Conservation (phyloP, 306 rosid species). For the Nissolia schottii region DNA sequence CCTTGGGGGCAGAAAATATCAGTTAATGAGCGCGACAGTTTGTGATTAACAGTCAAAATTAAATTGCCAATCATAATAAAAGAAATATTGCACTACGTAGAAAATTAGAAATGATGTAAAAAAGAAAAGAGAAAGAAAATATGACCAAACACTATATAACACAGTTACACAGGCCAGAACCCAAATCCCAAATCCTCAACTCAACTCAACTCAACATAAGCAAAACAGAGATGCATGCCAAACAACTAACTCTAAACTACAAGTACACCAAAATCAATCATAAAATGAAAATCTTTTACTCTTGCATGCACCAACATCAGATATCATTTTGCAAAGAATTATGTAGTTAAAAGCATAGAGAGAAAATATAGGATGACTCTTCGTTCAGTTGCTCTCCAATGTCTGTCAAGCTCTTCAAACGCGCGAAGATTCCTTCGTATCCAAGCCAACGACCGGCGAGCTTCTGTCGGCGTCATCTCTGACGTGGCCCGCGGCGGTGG, state of each 20-base stretch:
- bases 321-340: slow-evolving; percentile 35
- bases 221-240: background rate
- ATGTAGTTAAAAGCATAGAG: slow-evolving; percentile 16
- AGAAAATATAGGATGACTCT: background rate
- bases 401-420: slow-evolving; percentile 25
- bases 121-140: slow-evolving; percentile 26
- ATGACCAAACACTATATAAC: slow-evolving; percentile 33
- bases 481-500: slow-evolving; percentile 66
- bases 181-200: slow-evolving; percentile 32
- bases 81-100: too few species aligned
- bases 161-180: slow-evolving; percentile 29
- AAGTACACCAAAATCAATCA: slow-evolving; percentile 32
- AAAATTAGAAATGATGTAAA: slow-evolving; percentile 19
- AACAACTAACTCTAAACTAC: slow-evolving; percentile 15
- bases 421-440: slow-evolving; percentile 20
- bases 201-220: slow-evolving; percentile 1
- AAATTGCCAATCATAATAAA: background rate
- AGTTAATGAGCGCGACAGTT: too few species aligned
- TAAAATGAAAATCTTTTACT: slow-evolving; percentile 26
- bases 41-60: too few species aligned
- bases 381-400: background rate
- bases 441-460: slow-evolving; percentile 34
- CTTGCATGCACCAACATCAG: slow-evolving; percentile 33
- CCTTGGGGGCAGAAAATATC: background rate
- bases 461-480: slow-evolving; percentile 36